Conservation (phyloP, 2,329 filamentous ascomycete genomes). For the Trichoderma asperellum region DNA sequence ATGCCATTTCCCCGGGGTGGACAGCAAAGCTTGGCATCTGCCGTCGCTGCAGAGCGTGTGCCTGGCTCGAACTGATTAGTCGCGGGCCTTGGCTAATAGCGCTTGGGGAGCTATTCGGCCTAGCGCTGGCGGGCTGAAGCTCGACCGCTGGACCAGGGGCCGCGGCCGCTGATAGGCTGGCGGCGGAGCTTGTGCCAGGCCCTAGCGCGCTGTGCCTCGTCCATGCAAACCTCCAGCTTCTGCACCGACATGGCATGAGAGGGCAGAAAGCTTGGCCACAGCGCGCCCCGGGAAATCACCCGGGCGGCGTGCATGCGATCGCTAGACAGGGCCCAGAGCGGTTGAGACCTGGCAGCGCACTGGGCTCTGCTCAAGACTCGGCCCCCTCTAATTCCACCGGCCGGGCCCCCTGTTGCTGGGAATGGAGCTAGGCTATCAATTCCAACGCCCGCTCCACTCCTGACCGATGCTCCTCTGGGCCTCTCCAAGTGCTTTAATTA, state of each 20-base stretch:
- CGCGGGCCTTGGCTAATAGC: not conserved
- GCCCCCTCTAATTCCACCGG: slow-evolving; percentile 12
- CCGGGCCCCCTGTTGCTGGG: slow-evolving; percentile 5
- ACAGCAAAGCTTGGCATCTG: slow-evolving; percentile 7
- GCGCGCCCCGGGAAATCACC: not conserved
- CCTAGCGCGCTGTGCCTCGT: not conserved
- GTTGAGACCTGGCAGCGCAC: not conserved
- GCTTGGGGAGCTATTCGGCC: not conserved
- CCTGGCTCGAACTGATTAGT: slow-evolving; percentile 4
- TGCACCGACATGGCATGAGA: not conserved
- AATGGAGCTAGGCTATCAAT: slow-evolving; percentile 6
- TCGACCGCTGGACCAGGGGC: not conserved
- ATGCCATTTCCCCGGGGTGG: slow-evolving; percentile 14
- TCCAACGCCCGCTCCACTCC: slow-evolving; percentile 20
- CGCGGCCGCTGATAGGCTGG: slow-evolving; percentile 11
- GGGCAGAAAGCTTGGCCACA: not conserved
- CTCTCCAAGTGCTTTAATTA: slow-evolving; percentile 13
- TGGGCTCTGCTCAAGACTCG: not conserved
- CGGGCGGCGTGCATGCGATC: not conserved
- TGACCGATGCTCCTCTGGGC: slow-evolving; percentile 1
- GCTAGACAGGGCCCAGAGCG: not conserved
- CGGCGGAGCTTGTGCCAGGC: not conserved
- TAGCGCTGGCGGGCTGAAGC: slow-evolving; percentile 23
- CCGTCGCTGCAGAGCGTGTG: not conserved
- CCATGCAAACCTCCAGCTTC: not conserved